Conservation (phyloP, 331 rosid species). For the Quercus lobata region DNA sequence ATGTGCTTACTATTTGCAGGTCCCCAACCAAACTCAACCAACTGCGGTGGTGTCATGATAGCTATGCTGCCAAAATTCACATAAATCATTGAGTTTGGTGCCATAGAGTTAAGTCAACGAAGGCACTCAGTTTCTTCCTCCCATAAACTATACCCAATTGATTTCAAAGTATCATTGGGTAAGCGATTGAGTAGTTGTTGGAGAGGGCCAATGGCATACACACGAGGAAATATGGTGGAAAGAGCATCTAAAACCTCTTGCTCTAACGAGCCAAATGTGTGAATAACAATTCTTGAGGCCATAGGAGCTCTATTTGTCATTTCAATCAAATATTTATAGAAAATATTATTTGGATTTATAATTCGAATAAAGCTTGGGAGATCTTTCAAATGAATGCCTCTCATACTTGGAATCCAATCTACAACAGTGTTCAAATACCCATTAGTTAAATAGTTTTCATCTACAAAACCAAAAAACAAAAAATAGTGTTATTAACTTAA, state of each 20-base stretch:
- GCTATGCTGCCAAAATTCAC: conserved; percentile 30
- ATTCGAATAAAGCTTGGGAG: conserved; percentile 1
- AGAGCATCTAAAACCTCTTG: conserved; percentile 5
- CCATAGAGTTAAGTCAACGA: conserved; percentile 16
- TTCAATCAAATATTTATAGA: neutral
- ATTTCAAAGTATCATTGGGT: neutral
- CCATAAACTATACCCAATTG: conserved; percentile 19
- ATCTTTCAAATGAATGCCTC: conserved; percentile 13
- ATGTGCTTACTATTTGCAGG: conserved; percentile 20
- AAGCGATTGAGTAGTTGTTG: neutral
- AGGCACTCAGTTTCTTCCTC: conserved; percentile 15
- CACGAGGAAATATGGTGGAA: neutral
- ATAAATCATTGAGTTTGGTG: conserved; percentile 16
- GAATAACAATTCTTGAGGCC: conserved; percentile 13
- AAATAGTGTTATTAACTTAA: no score
- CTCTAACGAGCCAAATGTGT: conserved; percentile 22
- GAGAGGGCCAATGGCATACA: conserved; percentile 24
- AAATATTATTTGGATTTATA: conserved; percentile 3
- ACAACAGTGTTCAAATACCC: conserved; percentile 8
- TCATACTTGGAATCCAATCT: conserved; percentile 15
- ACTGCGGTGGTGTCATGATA: neutral
- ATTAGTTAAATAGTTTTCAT: conserved; percentile 10
- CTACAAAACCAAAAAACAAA: neutral
- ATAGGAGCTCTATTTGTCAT: neutral
- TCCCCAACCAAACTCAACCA: conserved; percentile 32